Evolutionary conservation across 2,329 filamentous ascomycete species (phyloP).

Genomic region (Aspergillus tanneri): DNA sequence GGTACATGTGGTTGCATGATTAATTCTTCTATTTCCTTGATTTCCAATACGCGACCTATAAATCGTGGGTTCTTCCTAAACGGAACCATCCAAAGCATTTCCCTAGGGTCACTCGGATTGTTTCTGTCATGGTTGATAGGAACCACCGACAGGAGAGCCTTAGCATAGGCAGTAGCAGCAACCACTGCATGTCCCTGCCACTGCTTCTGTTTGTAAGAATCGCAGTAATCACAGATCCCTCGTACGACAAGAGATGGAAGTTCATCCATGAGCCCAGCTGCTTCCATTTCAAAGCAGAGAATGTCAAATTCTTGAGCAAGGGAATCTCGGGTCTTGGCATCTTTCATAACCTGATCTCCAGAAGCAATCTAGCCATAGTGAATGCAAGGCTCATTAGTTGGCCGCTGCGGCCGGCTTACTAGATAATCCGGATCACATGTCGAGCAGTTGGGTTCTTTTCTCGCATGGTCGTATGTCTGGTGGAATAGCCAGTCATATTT

Average conservation of each 20-base stretch:
- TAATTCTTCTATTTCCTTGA: background rate
- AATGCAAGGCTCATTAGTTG: background rate
- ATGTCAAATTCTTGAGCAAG: background rate
- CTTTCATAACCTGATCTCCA: background rate
- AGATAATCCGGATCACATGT: constrained; percentile 3
- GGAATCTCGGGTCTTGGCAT: background rate
- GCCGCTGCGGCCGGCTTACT: background rate
- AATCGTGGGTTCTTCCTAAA: constrained; percentile 15
- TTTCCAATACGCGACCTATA: background rate
- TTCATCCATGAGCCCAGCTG: background rate
- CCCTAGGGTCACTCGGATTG: background rate
- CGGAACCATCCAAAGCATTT: constrained; percentile 17
- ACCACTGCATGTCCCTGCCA: constrained; percentile 17
- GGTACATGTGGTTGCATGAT: background rate
- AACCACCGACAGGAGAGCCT: constrained; percentile 1
- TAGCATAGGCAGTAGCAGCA: constrained; percentile 16
- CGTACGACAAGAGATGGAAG: background rate
- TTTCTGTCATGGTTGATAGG: background rate
- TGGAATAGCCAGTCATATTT: background rate
- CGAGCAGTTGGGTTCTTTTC: background rate
- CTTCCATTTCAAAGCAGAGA: background rate
- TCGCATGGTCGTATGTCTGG: background rate
- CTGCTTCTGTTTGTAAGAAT: constrained; percentile 14
- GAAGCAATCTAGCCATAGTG: background rate
- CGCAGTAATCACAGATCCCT: background rate